Evolutionary conservation across 176 grass and related monocot genomes (phyloP), one percentile per base, ranked within the genome.

Genomic region (Melocanna baccifera): DNA sequence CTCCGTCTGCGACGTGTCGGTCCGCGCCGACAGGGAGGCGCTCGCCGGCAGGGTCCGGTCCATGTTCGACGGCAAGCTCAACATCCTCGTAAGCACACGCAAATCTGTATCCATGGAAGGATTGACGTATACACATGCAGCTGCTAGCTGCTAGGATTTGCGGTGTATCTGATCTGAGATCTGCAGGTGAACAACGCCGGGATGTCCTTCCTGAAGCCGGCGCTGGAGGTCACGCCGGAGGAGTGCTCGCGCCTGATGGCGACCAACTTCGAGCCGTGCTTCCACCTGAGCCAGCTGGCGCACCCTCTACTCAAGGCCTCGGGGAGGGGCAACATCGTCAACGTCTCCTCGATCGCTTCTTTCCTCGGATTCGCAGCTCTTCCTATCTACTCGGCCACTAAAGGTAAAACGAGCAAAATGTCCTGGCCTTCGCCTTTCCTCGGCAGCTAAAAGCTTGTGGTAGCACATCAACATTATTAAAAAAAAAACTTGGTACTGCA

Each of bases 1-100:
- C 79, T 86, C 88, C 51, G 71, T 82, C 41, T 82, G 83, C 43
- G 88, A 90, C 63, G 3, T 90, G 30, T 82, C 78, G 10, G 26
- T 71, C 0, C 50, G 26, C n/a, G 71, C 52, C 6, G 64, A 77
- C 13, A 43, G 83, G 61, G 88, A 90, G 28, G 41, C 68, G 37
- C 70, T 90, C 50, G 62, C 76, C 39, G 51, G 40, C 14, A 59
- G n/a, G 25, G 78, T 70, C 2, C 7, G 0, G 9, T 58, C 78
- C 12, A 19, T 40, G 3, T 82, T 90, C 69, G 2, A 78, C 0
- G 78, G 83, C 50, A 90, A 86, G 83, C 83, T 90, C 32, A 69
- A 32, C 51, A 86, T 90, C 71, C 83, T 90, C 6, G 88, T 90
- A 70, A 61, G 34, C 22, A 23, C 30, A 43, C 42, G 42, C 42